A percentile compares a stretch with the other conserved stretches of the same genome.
These are phyloP conservation scores for Mycothermus thermophilus DNA, from an alignment of 495 filamentous ascomycete genomes.

Conservation along the genomic window DNA sequence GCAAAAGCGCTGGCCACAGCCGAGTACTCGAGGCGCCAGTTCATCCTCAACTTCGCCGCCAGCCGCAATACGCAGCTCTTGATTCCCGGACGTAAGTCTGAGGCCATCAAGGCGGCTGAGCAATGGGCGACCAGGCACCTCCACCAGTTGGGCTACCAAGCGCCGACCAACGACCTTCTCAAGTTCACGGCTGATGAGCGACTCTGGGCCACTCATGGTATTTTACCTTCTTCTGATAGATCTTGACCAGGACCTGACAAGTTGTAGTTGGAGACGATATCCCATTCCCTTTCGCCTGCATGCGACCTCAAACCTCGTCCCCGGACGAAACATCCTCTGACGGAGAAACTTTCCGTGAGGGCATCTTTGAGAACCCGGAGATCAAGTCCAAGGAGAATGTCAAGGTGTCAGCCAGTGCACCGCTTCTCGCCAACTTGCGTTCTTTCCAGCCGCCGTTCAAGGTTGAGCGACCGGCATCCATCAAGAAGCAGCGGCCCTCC, in stretches of 20 bases:
- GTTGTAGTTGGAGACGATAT: constrained; percentile 13
- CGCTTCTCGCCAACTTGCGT: no score
- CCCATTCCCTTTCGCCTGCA: constrained; percentile 18
- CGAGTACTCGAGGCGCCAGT: constrained; percentile 21
- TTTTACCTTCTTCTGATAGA: neutral
- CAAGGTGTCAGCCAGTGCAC: no score
- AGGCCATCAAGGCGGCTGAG: constrained; percentile 19
- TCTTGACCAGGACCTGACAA: constrained; percentile 3
- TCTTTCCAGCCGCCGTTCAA: no score
- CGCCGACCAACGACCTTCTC: constrained; percentile 15
- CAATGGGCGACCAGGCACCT: constrained; percentile 16
- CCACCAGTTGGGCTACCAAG: constrained; percentile 9
- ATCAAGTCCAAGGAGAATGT: neutral
- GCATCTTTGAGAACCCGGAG: neutral
- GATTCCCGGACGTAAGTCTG: constrained; percentile 18
- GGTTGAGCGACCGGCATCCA: neutral
- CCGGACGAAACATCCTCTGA: no score
- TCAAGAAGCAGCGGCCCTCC: neutral
- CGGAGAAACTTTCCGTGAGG: no score
- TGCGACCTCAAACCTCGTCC: constrained; percentile 5
- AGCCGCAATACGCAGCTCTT: constrained; percentile 17
- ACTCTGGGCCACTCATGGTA: constrained; percentile 15
- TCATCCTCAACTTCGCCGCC: constrained; percentile 21
- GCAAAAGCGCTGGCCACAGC: constrained; percentile 20
- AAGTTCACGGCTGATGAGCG: constrained; percentile 18